Conservation (phyloP, 352 stramenopile genomes). For the Globisporangium cystogenes region DNA sequence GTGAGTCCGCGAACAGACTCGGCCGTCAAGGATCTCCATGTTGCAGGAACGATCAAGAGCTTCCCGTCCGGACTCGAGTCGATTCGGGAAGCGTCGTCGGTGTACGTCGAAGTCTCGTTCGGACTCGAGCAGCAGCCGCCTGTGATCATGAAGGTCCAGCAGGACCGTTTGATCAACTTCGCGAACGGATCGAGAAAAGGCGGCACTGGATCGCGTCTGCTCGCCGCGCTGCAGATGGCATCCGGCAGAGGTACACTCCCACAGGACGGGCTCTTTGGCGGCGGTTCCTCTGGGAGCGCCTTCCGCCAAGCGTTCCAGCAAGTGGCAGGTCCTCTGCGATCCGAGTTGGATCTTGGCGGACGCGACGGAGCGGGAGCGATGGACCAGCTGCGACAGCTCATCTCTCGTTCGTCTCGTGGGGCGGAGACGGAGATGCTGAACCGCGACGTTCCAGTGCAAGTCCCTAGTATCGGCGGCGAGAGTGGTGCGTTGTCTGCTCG, state of each 20-base stretch:
- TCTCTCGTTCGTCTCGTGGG: constrained; percentile 25
- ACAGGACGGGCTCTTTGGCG: constrained; percentile 14
- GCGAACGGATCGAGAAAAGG: constrained; percentile 22
- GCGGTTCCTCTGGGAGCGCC: constrained; percentile 6
- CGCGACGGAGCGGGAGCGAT: constrained; percentile 21
- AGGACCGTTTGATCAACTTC: constrained; percentile 61
- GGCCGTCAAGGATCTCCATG: constrained; percentile 29
- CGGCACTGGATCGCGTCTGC: constrained; percentile 35
- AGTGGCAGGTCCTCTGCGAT: constrained; percentile 26
- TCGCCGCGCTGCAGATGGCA: constrained; percentile 52
- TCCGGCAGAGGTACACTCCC: constrained; percentile 11
- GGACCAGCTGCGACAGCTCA: constrained; percentile 50
- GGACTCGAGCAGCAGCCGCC: constrained; percentile 22
- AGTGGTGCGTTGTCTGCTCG: not conserved
- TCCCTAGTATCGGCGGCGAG: not conserved
- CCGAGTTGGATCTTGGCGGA: constrained; percentile 2
- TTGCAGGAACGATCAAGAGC: constrained; percentile 56
- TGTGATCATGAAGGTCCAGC: constrained; percentile 43
- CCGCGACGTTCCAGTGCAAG: not conserved
- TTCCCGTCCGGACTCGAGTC: constrained; percentile 52
- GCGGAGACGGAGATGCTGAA: constrained; percentile 3
- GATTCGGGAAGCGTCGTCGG: constrained; percentile 31
- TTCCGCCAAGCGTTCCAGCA: constrained; percentile 37
- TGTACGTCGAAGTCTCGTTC: constrained; percentile 54
- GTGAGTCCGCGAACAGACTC: constrained; percentile 29